Conservation (phyloP, 1,284 basidiomycete genomes). For the Schizophyllum amplum region DNA sequence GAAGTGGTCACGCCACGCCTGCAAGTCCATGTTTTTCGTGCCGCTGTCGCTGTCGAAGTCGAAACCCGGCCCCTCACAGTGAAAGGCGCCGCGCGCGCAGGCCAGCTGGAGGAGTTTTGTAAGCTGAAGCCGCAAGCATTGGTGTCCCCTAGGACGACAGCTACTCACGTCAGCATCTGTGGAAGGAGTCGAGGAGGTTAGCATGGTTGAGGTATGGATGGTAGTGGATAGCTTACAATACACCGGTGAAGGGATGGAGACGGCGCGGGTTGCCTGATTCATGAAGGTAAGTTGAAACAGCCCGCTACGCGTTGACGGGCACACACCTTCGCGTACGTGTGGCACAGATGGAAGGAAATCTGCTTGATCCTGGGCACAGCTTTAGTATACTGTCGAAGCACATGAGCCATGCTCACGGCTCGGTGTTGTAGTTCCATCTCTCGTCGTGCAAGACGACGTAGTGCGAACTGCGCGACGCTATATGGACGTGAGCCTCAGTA, state of each 20-base stretch:
- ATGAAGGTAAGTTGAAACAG: not conserved
- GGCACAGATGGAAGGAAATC: constrained; percentile 22
- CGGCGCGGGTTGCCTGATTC: constrained; percentile 23
- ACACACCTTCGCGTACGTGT: constrained; percentile 18
- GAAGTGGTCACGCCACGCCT: constrained; percentile 10
- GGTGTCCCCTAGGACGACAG: too few relatives aligned
- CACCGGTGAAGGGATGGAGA: constrained; percentile 30
- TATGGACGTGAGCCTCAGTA: not conserved
- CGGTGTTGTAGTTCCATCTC: constrained; percentile 1
- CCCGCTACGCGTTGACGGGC: not conserved
- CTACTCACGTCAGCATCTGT: constrained; percentile 25
- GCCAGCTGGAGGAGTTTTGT: constrained; percentile 8
- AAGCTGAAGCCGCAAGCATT: too few relatives aligned
- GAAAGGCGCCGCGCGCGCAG: constrained; percentile 11
- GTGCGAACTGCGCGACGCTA: constrained; percentile 13
- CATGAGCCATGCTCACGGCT: not conserved
- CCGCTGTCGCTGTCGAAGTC: constrained; percentile 13
- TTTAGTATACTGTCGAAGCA: constrained; percentile 7
- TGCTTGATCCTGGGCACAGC: constrained; percentile 6
- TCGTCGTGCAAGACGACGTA: constrained; percentile 12
- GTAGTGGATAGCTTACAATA: constrained; percentile 24
- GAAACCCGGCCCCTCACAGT: constrained; percentile 10
- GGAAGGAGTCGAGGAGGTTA: not conserved
- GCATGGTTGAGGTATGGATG: not conserved
- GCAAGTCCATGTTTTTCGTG: constrained; percentile 10